phyloP scores from a whole-genome alignment of 2,329 filamentous ascomycete genomes.

The Trichocomaceae sp. region DNA sequence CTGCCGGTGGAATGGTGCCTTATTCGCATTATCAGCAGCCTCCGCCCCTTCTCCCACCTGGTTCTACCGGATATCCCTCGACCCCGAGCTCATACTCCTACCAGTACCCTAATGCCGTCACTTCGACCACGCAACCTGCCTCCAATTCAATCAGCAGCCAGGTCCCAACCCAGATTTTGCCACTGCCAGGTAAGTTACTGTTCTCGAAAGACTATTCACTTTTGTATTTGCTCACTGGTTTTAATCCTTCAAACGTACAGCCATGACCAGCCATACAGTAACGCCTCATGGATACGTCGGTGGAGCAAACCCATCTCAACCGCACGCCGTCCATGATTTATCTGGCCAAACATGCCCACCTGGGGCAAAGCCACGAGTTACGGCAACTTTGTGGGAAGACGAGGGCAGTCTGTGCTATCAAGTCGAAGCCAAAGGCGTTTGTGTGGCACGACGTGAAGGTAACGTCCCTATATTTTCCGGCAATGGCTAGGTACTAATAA shows the following conservation, averaged over 20 bases:
- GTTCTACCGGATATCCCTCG: constrained; percentile 61
- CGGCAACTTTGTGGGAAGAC: constrained; percentile 95
- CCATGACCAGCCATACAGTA: constrained; percentile 36
- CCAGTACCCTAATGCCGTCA: constrained; percentile 68
- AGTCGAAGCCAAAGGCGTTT: constrained; percentile 92
- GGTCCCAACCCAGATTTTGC: constrained; percentile 64
- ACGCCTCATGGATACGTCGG: constrained; percentile 35
- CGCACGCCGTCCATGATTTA: constrained; percentile 60
- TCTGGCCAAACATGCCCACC: constrained; percentile 90
- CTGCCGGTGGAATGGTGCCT: constrained; percentile 65
- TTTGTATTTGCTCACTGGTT: background rate
- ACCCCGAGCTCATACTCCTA: constrained; percentile 48
- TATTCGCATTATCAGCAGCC: constrained; percentile 69
- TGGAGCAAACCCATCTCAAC: constrained; percentile 34
- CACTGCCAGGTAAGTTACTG: constrained; percentile 48
- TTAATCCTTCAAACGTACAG: constrained; percentile 20
- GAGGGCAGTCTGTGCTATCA: constrained; percentile 97
- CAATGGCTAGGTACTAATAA: constrained; percentile 1
- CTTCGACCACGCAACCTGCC: constrained; percentile 65
- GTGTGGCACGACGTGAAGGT: constrained; percentile 91
- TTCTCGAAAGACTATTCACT: no score
- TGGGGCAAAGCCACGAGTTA: constrained; percentile 93
- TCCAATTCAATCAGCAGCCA: constrained; percentile 62
- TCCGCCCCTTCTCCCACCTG: constrained; percentile 66
- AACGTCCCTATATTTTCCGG: constrained; percentile 20